Base-by-base conservation (phyloP, 148 eudicot species). In the Cornus suecica region DNA sequence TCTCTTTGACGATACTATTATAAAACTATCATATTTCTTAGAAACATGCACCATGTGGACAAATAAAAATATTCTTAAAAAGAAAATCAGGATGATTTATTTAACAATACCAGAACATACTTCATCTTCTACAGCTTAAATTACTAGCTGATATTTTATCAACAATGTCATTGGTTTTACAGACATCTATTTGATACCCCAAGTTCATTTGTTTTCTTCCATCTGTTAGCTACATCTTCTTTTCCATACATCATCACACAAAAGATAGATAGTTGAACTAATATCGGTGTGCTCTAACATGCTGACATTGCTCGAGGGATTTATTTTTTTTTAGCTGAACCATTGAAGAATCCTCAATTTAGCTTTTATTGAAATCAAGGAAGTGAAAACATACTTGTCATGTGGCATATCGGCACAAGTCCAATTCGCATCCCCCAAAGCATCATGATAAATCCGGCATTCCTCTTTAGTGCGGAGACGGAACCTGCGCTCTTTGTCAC, bases 361-460 rank as follows among this genome's bases (percentile, higher is more conserved):
- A 45, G 18, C 28, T 24, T 31, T 42, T 22, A 30, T 56, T 58
- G 60, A 25, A 16, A 58, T 37, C 8, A n/a, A 31, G 65, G 1
- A 64, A 16, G 54, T 25, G 14, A 23, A 15, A 72, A 73, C 85
- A 77, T 78, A 92, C 97, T 86, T 82, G 75, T 87, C 86, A 78
- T 75, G 70, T 25, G 91, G 89, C 80, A 85, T 82, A 84, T 90
- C 90, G 37, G 89, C 83, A 68, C 97, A 90, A 60, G 79, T 81
- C 97, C 94, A 92, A 13, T 87, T 78, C 66, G n/a, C 74, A 70
- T 84, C 79, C 18, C 74, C 77, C 74, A 78, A 77, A 54, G 87
- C 90, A 75, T 89, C 90, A 79, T 92, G 97, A 77, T 90, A 92
- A 80, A 73, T 66, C 62, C 84, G 85, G 77, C 91, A 87, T 70